Evolutionary conservation across 768 basidiomycete genomes (phyloP), one percentile per base, ranked within the genome.

Genomic region (Cystofilobasidium capitatum): DNA sequence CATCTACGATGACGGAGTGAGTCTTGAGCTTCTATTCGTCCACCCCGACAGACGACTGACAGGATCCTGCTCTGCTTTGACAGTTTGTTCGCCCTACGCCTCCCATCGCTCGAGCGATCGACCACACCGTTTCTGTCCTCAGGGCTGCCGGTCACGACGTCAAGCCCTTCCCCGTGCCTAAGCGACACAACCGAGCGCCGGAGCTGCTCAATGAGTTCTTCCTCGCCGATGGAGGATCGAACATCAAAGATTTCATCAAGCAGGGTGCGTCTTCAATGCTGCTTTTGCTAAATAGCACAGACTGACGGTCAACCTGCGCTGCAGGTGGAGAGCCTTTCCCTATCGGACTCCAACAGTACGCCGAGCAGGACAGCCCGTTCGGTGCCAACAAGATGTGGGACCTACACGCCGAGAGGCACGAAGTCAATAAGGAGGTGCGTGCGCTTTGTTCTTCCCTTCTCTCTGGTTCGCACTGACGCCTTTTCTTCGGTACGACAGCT

Each of bases 31-130:
- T 45, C n/a, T 45, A 6, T 49, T 81, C 84, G 71, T 78, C 87
- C 77, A 85, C 84, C 83, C 80, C 47, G 3, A 24, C 88, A 70
- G 84, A 89, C 71, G 84, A 82, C 0, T 62, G 80, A 45, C n/a
- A 14, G n/a, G n/a, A n/a, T n/a, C n/a, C n/a, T n/a, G n/a, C n/a
- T n/a, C n/a, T n/a, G n/a, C n/a, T n/a, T n/a, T n/a, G n/a, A 45
- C 44, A 45, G 44, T 13, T 72, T n/a, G 75, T 83, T 16, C 72
- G 77, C 29, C 87, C 88, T 0, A 81, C 84, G 70, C 86, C 88
- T 0, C 88, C 88, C 0, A 76, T 88, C 31, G 73, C 72, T 9
- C 79, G 89, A 44, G 88, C 83, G 0, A 74, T 91, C 51, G 79
- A 84, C 71, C 76, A 78, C 45, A 79, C 81, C 0, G 83, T 84